phyloP scores from a whole-genome alignment of 2,329 filamentous ascomycete species.

The Fusarium sp. region DNA sequence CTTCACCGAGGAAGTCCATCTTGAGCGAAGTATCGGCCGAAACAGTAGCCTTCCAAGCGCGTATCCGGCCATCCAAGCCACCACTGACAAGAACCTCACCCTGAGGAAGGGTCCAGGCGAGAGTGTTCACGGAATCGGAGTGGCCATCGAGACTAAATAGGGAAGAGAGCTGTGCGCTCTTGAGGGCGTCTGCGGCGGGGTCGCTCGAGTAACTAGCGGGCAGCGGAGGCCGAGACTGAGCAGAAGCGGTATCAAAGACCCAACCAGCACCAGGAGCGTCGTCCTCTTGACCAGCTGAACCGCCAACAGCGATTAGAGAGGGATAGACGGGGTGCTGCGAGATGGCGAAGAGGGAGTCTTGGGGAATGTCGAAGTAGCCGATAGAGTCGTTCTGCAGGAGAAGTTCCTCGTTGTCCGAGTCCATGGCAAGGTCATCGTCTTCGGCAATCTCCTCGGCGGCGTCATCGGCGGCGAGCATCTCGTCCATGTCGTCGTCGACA shows the following conservation, averaged over 20 bases:
- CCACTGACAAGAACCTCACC: slow-evolving; percentile 91
- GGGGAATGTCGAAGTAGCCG: slow-evolving; percentile 92
- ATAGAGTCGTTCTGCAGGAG: slow-evolving; percentile 91
- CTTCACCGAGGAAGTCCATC: slow-evolving; percentile 79
- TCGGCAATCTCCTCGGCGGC: slow-evolving; percentile 82
- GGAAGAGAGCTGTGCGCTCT: slow-evolving; percentile 72
- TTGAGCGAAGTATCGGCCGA: slow-evolving; percentile 63
- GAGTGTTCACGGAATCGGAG: slow-evolving; percentile 89
- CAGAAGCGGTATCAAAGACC: slow-evolving; percentile 82
- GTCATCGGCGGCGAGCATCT: slow-evolving; percentile 69
- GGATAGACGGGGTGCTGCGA: slow-evolving; percentile 89
- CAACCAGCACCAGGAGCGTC: slow-evolving; percentile 84
- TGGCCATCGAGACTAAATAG: slow-evolving; percentile 89
- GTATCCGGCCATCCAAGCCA: slow-evolving; percentile 87
- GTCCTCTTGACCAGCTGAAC: slow-evolving; percentile 73
- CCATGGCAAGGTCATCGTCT: slow-evolving; percentile 85
- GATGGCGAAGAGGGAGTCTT: slow-evolving; percentile 94
- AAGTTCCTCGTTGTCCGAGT: slow-evolving; percentile 83
- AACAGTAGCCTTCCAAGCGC: slow-evolving; percentile 74
- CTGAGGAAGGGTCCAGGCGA: slow-evolving; percentile 85
- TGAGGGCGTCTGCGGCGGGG: slow-evolving; percentile 64
- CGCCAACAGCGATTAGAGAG: slow-evolving; percentile 88
- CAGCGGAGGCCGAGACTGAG: slow-evolving; percentile 77
- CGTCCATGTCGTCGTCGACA: slow-evolving; percentile 53
- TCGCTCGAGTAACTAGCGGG: slow-evolving; percentile 82